These are phyloP conservation scores for Pestalotiopsis sp. DNA, from an alignment of 2,329 filamentous ascomycete species.

Conservation along the genomic window DNA sequence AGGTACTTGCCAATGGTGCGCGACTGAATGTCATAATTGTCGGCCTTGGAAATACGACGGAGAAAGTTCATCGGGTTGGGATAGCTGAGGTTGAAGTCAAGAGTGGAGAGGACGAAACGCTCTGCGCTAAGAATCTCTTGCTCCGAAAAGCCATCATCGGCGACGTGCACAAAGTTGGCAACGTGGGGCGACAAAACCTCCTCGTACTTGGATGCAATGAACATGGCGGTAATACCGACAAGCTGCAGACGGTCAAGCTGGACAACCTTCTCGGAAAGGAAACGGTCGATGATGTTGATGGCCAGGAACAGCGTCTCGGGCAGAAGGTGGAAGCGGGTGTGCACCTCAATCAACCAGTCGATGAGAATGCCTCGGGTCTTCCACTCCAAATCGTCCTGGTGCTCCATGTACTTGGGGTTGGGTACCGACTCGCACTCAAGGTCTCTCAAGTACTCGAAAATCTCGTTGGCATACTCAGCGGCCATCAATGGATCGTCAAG, in stretches of 20 bases:
- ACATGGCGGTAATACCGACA: slow-evolving; percentile 98
- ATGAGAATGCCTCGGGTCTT: slow-evolving; percentile 97
- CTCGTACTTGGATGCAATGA: slow-evolving; percentile 98
- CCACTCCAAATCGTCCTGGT: slow-evolving; percentile 95
- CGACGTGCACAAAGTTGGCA: slow-evolving; percentile 94
- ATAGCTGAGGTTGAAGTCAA: slow-evolving; percentile 97
- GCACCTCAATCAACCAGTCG: slow-evolving; percentile 98
- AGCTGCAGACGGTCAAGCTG: slow-evolving; percentile 95
- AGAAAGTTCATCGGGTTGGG: slow-evolving; percentile 99
- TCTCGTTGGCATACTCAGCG: slow-evolving; percentile 94
- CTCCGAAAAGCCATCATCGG: slow-evolving; percentile 94
- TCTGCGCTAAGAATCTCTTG: slow-evolving; percentile 97
- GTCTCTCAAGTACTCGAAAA: slow-evolving; percentile 92
- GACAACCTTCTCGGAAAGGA: slow-evolving; percentile 93
- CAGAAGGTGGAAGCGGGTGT: slow-evolving; percentile 92
- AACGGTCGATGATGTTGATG: slow-evolving; percentile 98
- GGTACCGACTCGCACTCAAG: slow-evolving; percentile 79
- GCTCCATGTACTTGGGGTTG: slow-evolving; percentile 92
- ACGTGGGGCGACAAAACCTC: slow-evolving; percentile 97
- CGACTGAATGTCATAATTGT: slow-evolving; percentile 98
- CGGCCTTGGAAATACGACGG: slow-evolving; percentile 96
- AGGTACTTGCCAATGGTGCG: slow-evolving; percentile 97
- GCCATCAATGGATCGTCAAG: slow-evolving; percentile 95
- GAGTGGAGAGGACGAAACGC: slow-evolving; percentile 85
- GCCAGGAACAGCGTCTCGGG: slow-evolving; percentile 96